Evolutionary conservation across 495 filamentous ascomycete species (phyloP).

Genomic region (Talaromyces nanjingensis): DNA sequence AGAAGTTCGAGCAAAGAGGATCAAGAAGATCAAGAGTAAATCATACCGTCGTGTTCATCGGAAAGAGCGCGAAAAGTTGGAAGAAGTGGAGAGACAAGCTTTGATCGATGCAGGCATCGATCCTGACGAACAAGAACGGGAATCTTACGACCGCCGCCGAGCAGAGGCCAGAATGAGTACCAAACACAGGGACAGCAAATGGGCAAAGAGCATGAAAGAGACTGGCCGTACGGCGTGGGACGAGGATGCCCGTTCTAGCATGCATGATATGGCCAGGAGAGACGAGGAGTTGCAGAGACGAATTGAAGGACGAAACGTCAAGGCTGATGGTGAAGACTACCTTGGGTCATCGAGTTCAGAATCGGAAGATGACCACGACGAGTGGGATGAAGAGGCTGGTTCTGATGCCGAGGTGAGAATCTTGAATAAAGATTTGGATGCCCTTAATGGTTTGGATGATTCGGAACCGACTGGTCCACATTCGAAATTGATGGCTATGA

Average conservation of each 20-base stretch:
- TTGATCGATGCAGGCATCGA: slow-evolving; percentile 62
- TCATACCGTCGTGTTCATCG: slow-evolving; percentile 86
- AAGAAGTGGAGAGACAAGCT: slow-evolving; percentile 63
- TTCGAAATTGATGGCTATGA: slow-evolving; percentile 61
- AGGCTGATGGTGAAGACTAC: slow-evolving; percentile 42
- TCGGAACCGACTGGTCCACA: slow-evolving; percentile 31
- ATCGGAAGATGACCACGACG: slow-evolving; percentile 53
- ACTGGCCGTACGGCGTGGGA: slow-evolving; percentile 76
- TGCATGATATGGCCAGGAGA: slow-evolving; percentile 73
- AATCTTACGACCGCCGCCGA: slow-evolving; percentile 68
- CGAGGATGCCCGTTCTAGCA: slow-evolving; percentile 67
- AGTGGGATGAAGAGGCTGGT: slow-evolving; percentile 39
- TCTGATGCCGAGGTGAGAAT: slow-evolving; percentile 50
- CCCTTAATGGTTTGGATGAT: slow-evolving; percentile 28
- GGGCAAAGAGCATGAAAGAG: slow-evolving; percentile 84
- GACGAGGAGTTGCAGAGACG: slow-evolving; percentile 80
- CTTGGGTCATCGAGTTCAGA: slow-evolving; percentile 44
- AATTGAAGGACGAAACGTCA: slow-evolving; percentile 68
- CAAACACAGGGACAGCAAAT: slow-evolving; percentile 85
- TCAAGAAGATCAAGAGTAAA: slow-evolving; percentile 98
- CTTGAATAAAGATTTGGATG: slow-evolving; percentile 52
- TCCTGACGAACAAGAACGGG: slow-evolving; percentile 68
- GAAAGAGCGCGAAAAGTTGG: slow-evolving; percentile 68
- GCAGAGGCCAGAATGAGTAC: slow-evolving; percentile 86
- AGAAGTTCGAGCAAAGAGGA: slow-evolving; percentile 76